Percentiles rank a stretch among this genome's conserved stretches.
These are phyloP conservation scores for Biscogniauxia marginata DNA, from an alignment of 2,329 filamentous ascomycete genomes.

Conservation along the genomic window DNA sequence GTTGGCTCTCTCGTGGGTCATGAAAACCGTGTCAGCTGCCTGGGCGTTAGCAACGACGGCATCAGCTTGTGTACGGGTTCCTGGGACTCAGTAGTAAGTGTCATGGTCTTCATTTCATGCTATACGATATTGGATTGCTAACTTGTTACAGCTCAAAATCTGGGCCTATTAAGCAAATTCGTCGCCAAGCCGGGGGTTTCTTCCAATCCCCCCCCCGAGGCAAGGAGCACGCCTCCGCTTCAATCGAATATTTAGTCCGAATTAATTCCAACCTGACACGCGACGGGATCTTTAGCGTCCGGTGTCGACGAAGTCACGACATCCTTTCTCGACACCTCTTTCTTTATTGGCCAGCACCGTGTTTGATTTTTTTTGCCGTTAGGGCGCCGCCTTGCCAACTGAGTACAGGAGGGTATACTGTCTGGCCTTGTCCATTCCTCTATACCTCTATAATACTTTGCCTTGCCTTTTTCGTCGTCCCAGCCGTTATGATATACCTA, in stretches of 20 bases:
- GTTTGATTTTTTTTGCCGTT: constrained; percentile 27
- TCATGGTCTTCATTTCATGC: neutral
- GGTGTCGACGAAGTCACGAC: constrained; percentile 50
- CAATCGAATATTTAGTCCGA: constrained; percentile 30
- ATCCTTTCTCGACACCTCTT: constrained; percentile 36
- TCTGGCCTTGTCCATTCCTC: constrained; percentile 20
- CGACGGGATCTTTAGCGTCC: constrained; percentile 41
- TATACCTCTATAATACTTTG: constrained; percentile 30
- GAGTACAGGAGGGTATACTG: constrained; percentile 22
- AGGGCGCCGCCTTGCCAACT: constrained; percentile 21
- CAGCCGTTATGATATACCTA: constrained; percentile 12
- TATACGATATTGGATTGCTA: constrained; percentile 40
- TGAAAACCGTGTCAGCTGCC: constrained; percentile 97
- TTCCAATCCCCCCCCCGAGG: neutral
- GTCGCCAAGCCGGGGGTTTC: constrained; percentile 1
- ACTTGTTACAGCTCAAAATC: constrained; percentile 69
- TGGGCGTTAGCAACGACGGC: constrained; percentile 97
- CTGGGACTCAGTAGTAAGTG: constrained; percentile 95
- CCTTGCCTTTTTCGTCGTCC: constrained; percentile 14
- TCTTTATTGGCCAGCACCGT: constrained; percentile 28
- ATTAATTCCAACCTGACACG: constrained; percentile 40
- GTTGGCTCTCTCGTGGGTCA: constrained; percentile 95
- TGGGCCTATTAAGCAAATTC: constrained; percentile 68
- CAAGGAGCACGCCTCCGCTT: constrained; percentile 6
- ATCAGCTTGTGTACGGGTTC: constrained; percentile 99